These are phyloP conservation scores for Mercurialis annua DNA, from an alignment of 345 rosid species.

Conservation along the genomic window DNA sequence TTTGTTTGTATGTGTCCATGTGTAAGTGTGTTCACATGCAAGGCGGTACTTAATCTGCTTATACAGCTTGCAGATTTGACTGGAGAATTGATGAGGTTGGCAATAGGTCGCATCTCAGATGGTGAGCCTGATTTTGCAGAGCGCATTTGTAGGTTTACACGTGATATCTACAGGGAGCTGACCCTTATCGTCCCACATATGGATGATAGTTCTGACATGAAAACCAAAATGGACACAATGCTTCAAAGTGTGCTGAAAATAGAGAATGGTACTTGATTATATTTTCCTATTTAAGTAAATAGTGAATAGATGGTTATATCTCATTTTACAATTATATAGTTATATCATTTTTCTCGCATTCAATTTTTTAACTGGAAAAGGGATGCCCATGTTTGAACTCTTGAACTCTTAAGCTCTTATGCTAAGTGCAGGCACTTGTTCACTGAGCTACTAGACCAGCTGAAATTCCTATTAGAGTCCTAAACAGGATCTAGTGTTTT, in stretches of 20 bases:
- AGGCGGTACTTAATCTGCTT: conserved; percentile 4
- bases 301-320: neutral
- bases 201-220: conserved; percentile 86
- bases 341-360: too few relatives aligned
- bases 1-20: neutral
- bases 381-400: too few relatives aligned
- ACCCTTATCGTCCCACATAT: conserved; percentile 70
- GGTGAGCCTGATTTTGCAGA: conserved; percentile 79
- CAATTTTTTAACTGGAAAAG: too few relatives aligned
- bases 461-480: too few relatives aligned
- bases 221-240: conserved; percentile 84
- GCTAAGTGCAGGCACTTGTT: too few relatives aligned
- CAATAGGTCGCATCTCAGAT: conserved; percentile 86
- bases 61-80: conserved; percentile 89
- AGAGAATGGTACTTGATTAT: conserved; percentile 65
- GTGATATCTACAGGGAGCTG: conserved; percentile 82
- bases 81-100: conserved; percentile 96
- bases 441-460: too few relatives aligned
- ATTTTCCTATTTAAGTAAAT: neutral
- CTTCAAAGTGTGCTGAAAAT: conserved; percentile 89
- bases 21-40: neutral
- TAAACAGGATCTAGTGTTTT: too few relatives aligned
- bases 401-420: too few relatives aligned
- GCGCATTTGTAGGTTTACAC: conserved; percentile 68
- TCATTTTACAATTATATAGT: neutral